Evolutionary conservation across 495 filamentous ascomycete genomes (phyloP), one percentile per base, ranked within the genome.

Genomic region (Penicillium fimorum): DNA sequence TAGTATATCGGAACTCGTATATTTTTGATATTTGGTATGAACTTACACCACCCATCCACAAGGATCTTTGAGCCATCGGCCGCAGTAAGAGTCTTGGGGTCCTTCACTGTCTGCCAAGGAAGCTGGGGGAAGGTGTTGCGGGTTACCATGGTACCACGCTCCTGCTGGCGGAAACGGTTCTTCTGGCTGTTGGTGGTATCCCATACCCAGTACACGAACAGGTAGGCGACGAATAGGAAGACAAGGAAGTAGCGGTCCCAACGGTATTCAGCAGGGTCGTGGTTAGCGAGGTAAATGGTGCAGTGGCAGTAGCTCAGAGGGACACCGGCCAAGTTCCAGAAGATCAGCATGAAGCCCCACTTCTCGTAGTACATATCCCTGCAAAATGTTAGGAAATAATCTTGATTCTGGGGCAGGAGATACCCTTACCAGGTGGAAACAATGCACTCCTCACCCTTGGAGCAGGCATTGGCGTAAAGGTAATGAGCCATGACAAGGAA

Each of bases 261-360:
- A 57, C 80, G 84, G 73, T 97, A 98, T 20, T 80, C 81, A n/a
- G 82, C 78, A 1, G 94, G 92, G 59, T 87, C 74, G 72, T 96
- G 90, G 75, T 87, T 93, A 55, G 91, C 92, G 60, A 98, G 84
- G 76, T 92, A 98, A 65, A 98, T 79, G 35, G 88, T 92, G 81
- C 89, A 95, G 79, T 98, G 93, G 80, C 94, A 97, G 82, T 98
- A 98, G 56, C 84, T 91, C 43, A 97, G 79, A 13, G 94, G 94
- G 17, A 98, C 94, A 59, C 94, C 94, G 53, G 92, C 91, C 68
- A 98, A 78, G 75, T 98, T 98, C 94, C 94, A 98, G 84, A 98
- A 98, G 73, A 96, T 96, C 52, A 98, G 82, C 93, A 98, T 96
- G 78, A 97, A 98, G 63, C 94, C 94, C 90, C 92, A 96, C 80